A percentile compares a stretch with the other conserved stretches of the same genome.
These are phyloP conservation scores for Centrapalus pauciflorus DNA, from an alignment of 129 eudicot genomes.

Conservation along the genomic window DNA sequence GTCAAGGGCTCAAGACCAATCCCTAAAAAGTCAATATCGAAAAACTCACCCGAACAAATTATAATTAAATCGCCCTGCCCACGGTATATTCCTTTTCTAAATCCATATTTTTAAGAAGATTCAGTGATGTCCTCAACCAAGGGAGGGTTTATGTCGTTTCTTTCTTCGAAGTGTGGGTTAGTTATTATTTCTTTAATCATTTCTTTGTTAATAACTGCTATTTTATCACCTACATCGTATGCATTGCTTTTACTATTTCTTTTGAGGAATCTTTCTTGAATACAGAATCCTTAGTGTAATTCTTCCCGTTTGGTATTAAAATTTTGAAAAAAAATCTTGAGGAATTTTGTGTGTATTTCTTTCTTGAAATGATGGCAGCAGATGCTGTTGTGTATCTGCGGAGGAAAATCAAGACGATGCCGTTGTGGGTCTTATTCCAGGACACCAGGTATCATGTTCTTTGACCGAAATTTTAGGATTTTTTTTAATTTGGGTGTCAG, in stretches of 20 bases:
- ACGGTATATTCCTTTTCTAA: background rate
- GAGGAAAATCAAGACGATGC: slow-evolving; percentile 16
- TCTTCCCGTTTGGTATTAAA: background rate
- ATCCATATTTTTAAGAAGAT: background rate
- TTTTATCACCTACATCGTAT: too few relatives aligned
- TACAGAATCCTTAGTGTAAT: background rate
- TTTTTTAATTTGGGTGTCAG: background rate
- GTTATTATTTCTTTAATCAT: background rate
- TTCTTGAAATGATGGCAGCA: slow-evolving; percentile 6
- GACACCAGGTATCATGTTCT: slow-evolving; percentile 31
- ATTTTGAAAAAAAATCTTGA: background rate
- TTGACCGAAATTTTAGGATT: background rate
- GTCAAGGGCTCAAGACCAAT: too few relatives aligned
- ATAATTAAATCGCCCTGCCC: background rate
- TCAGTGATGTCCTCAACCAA: slow-evolving; percentile 11
- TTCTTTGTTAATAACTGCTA: background rate
- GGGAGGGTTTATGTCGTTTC: slow-evolving; percentile 18
- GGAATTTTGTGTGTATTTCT: background rate
- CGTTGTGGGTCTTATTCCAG: slow-evolving; percentile 40
- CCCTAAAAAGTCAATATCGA: too few relatives aligned
- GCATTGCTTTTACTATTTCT: too few relatives aligned
- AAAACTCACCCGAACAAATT: too few relatives aligned
- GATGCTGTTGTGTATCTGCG: slow-evolving; percentile 19
- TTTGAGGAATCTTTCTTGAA: background rate
- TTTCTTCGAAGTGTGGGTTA: background rate